These are phyloP conservation scores for Globisporangium recalcitrans DNA, from an alignment of 352 stramenopile genomes.

Conservation along the genomic window DNA sequence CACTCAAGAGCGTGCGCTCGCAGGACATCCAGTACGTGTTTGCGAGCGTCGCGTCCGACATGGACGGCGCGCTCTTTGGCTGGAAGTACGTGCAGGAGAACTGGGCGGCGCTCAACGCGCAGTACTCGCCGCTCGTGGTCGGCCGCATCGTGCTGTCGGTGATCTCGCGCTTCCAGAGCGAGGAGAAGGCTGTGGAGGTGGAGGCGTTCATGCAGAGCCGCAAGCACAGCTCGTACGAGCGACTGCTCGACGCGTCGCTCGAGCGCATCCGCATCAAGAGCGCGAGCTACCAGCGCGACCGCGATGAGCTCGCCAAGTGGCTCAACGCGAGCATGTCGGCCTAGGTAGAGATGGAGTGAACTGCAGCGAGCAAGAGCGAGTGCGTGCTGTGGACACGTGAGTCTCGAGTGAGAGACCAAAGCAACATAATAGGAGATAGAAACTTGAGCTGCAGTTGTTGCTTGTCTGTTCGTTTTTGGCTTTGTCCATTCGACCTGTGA, in stretches of 20 bases:
- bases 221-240: constrained; percentile 66
- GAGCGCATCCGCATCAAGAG: constrained; percentile 74
- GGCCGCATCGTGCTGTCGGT: constrained; percentile 64
- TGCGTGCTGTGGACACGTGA: no score
- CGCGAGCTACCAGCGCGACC: constrained; percentile 53
- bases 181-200: constrained; percentile 44
- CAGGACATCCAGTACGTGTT: constrained; percentile 85
- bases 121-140: constrained; percentile 57
- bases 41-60: constrained; percentile 59
- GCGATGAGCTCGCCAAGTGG: constrained; percentile 50
- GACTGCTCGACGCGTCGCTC: constrained; percentile 55
- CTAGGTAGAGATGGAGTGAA: constrained; percentile 6
- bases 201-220: constrained; percentile 56
- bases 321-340: constrained; percentile 23
- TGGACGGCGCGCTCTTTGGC: constrained; percentile 37
- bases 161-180: constrained; percentile 60
- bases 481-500: no score
- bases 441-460: not conserved
- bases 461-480: no score
- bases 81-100: constrained; percentile 77
- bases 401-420: no score
- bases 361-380: not conserved
- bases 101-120: constrained; percentile 57
- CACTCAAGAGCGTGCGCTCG: constrained; percentile 58
- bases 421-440: not conserved